Base-by-base conservation (phyloP, 169 alveolate genomes). In the Toxoplasma gondii region DNA sequence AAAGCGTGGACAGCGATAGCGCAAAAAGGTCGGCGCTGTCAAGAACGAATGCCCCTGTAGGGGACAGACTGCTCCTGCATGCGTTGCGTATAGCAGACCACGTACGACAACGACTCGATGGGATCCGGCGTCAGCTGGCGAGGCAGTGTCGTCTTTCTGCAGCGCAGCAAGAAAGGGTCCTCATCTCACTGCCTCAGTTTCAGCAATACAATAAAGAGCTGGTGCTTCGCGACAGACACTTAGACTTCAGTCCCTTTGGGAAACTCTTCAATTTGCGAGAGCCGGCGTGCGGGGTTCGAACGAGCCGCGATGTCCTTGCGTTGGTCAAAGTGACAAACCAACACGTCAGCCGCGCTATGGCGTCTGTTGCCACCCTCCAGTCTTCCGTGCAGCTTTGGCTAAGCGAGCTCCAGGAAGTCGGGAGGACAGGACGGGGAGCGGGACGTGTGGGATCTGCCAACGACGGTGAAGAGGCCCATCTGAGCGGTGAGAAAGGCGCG, bases 171-270 rank as follows among this genome's bases (percentile, higher is more conserved):
- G 86, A 78, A n/a, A 19, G 45, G 86, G n/a, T 78, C 24, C 86
- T 78, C 86, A 78, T 78, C 45, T 78, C 86, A 16, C 45, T 78
- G 45, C 86, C 86, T 7, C 86, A 78, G 86, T 78, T 78, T 78
- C 86, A 78, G 86, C 39, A 78, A 27, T 45, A 36, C 49, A 19
- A 78, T 31, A 27, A 38, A 27, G 86, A 78, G 39, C 45, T 78
- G n/a, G 24, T 78, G 12, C 86, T 78, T 31, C 39, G 86, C 39
- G 86, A 78, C n/a, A 38, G 44, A 78, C n/a, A 78, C 86, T 38
- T 78, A 17, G 86, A 78, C 86, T 78, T 36, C 45, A 78, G 45
- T 19, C 86, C 49, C 43, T 78, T 78, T 19, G 86, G 45, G 27
- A n/a, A 78, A n/a, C 45, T 36, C n/a, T 38, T 78, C 86, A 78